Conservation (phyloP, 1,139 yeast genomes). For the Pichia sorboxylosa region DNA sequence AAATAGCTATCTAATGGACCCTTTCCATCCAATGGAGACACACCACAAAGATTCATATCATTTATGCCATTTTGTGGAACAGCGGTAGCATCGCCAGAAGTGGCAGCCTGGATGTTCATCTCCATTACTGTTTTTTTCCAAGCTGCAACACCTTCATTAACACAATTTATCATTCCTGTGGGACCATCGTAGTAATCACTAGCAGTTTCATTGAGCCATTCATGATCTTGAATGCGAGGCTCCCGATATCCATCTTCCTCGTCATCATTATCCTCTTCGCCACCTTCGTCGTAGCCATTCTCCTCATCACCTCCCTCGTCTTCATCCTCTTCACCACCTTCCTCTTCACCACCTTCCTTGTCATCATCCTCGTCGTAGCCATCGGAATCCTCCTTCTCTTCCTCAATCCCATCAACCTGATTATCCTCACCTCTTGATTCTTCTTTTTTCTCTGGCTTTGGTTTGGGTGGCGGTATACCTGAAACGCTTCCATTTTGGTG, state of each 20-base stretch:
- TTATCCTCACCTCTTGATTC: too few relatives aligned
- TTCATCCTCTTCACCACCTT: not conserved
- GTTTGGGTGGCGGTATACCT: not conserved
- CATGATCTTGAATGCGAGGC: conserved; percentile 5
- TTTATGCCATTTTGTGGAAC: too few relatives aligned
- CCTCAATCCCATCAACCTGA: not conserved
- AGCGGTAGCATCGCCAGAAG: too few relatives aligned
- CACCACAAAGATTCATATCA: too few relatives aligned
- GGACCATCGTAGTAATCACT: conserved; percentile 45
- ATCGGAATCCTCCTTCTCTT: not conserved
- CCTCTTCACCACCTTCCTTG: not conserved
- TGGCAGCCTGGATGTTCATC: too few relatives aligned
- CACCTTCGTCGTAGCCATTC: not conserved
- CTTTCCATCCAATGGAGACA: too few relatives aligned
- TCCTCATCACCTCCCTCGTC: not conserved
- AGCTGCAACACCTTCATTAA: conserved; percentile 17
- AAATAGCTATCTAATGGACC: too few relatives aligned
- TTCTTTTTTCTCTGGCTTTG: not conserved
- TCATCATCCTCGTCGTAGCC: not conserved
- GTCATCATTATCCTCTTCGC: not conserved
- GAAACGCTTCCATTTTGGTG: not conserved
- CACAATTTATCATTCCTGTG: conserved; percentile 47
- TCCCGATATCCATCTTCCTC: conserved; percentile 7
- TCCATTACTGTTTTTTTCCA: conserved; percentile 12
- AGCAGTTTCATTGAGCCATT: conserved; percentile 11